Percentiles rank a stretch among this genome's conserved stretches.
These are phyloP conservation scores for Hypoxylon sp. DNA, from an alignment of 2,329 filamentous ascomycete genomes.

Conservation along the genomic window DNA sequence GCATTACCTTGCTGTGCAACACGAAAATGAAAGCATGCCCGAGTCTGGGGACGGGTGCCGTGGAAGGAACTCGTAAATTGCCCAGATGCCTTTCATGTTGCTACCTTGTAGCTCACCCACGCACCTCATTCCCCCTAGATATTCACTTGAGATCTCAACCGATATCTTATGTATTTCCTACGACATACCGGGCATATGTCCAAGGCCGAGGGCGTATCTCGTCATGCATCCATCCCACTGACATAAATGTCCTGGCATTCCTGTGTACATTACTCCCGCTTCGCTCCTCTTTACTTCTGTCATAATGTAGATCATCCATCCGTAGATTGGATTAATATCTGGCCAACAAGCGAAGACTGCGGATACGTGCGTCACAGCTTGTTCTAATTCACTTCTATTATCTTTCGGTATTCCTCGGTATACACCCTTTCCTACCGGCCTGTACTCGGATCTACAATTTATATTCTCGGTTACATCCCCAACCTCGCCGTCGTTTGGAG, in stretches of 20 bases:
- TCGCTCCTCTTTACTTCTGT: conserved; percentile 14
- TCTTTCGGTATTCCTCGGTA: conserved; percentile 17
- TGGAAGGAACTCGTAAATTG: conserved; percentile 23
- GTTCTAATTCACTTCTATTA: conserved; percentile 30
- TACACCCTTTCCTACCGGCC: conserved; percentile 13
- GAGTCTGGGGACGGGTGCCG: conserved; percentile 13
- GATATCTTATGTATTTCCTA: conserved; percentile 5
- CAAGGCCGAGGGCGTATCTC: conserved; percentile 36
- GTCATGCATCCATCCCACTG: conserved; percentile 34
- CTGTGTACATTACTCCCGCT: conserved; percentile 20
- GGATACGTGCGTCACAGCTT: conserved; percentile 37
- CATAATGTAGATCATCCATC: conserved; percentile 22
- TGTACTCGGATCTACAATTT: conserved; percentile 23
- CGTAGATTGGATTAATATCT: conserved; percentile 32
- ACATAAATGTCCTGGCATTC: conserved; percentile 22
- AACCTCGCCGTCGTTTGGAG: conserved; percentile 4
- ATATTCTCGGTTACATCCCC: conserved; percentile 28
- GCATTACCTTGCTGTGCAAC: conserved; percentile 33
- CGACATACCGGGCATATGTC: conserved; percentile 6
- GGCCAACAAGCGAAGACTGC: conserved; percentile 34
- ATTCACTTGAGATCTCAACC: neutral
- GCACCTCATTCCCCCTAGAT: conserved; percentile 1
- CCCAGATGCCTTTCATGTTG: conserved; percentile 7
- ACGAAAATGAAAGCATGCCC: conserved; percentile 16
- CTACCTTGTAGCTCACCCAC: conserved; percentile 2